phyloP scores from a whole-genome alignment of 768 basidiomycete species.

The Lactarius indigo region DNA sequence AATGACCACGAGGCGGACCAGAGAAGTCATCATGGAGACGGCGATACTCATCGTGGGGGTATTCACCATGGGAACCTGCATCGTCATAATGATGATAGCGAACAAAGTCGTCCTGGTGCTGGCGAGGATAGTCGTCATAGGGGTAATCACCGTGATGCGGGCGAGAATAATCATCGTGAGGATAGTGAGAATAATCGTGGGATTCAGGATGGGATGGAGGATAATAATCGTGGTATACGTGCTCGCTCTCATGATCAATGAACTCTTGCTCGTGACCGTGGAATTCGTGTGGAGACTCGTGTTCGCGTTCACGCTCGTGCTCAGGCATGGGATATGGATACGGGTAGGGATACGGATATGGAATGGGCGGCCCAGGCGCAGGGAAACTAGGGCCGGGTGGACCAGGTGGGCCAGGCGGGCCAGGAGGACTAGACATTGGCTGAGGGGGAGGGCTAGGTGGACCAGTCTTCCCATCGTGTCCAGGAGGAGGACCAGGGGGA shows the following conservation, averaged over 20 bases:
- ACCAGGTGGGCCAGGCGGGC: not conserved
- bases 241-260: not conserved
- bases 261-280: not conserved
- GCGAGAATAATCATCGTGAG: not conserved
- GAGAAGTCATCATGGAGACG: not conserved
- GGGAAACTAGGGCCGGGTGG: not conserved
- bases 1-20: not conserved
- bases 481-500: not conserved
- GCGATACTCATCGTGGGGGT: not conserved
- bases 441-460: not conserved
- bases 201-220: not conserved
- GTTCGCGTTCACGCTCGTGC: not conserved
- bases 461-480: not conserved
- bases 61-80: not conserved
- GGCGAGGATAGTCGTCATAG: not conserved
- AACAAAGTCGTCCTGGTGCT: not conserved
- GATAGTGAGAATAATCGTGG: not conserved
- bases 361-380: not conserved
- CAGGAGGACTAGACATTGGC: no score
- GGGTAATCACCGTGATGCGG: not conserved
- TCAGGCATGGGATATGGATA: not conserved
- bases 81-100: not conserved
- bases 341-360: not conserved
- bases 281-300: not conserved
- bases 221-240: constrained; percentile 2